Evolutionary conservation across 352 stramenopile genomes (phyloP).

Genomic region (Phytophthora cryptogea): DNA sequence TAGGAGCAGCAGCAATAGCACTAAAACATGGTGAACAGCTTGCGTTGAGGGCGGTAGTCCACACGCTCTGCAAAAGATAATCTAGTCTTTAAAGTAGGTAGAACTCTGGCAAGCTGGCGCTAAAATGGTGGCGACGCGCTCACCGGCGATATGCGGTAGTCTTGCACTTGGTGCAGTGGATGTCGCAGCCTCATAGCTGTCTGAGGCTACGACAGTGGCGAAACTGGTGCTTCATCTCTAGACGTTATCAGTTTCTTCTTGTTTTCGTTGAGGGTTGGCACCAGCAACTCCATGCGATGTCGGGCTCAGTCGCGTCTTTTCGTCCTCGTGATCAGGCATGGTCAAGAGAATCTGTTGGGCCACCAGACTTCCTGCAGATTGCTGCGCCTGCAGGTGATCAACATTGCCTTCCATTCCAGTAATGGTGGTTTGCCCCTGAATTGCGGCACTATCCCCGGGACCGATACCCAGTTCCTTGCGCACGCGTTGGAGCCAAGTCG

Average conservation of each 20-base stretch:
- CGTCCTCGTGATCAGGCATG: conserved; percentile 55
- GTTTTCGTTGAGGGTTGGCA: conserved; percentile 11
- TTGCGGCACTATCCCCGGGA: conserved; percentile 8
- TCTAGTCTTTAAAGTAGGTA: conserved; percentile 35
- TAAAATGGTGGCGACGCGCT: not conserved
- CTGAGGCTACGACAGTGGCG: conserved; percentile 15
- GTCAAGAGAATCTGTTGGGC: conserved; percentile 60
- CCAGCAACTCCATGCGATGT: conserved; percentile 8
- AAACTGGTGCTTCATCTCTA: conserved; percentile 14
- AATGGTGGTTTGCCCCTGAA: conserved; percentile 9
- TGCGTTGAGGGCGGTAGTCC: conserved; percentile 27
- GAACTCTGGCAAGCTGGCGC: conserved; percentile 1
- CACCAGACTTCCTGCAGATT: conserved; percentile 32
- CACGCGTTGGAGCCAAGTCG: conserved; percentile 83
- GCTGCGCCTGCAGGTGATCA: conserved; percentile 14
- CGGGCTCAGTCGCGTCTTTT: conserved; percentile 34
- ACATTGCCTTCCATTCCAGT: conserved; percentile 2
- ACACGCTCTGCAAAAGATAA: conserved; percentile 30
- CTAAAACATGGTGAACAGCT: conserved; percentile 30
- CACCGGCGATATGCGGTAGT: not conserved
- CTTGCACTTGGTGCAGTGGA: conserved; percentile 16
- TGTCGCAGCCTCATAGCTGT: conserved; percentile 15
- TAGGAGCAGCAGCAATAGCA: conserved; percentile 26
- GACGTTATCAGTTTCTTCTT: conserved; percentile 9
- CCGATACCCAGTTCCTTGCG: conserved; percentile 55